Evolutionary conservation across 208 protist genomes (phyloP).

Genomic region (Leishmania lainsoni): DNA sequence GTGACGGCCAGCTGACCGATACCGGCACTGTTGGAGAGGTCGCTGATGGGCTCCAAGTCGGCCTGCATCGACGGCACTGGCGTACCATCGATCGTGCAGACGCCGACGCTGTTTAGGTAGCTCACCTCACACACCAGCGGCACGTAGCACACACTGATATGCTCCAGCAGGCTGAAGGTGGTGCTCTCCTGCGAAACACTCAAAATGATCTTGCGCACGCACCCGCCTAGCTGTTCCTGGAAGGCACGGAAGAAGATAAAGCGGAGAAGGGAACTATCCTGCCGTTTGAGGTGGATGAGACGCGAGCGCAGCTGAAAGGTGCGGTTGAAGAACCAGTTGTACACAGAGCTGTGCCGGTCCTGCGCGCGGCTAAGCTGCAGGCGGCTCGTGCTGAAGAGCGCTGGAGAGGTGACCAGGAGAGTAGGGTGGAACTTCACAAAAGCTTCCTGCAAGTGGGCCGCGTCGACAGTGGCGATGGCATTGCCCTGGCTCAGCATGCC

Average conservation of each 20-base stretch:
- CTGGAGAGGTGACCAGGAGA: constrained; percentile 65
- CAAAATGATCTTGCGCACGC: constrained; percentile 73
- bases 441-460: constrained; percentile 46
- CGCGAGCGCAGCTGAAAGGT: constrained; percentile 71
- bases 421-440: constrained; percentile 73
- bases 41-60: constrained; percentile 42
- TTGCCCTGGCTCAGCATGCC: constrained; percentile 76
- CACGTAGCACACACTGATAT: constrained; percentile 84
- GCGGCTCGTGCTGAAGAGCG: constrained; percentile 75
- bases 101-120: constrained; percentile 71
- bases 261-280: constrained; percentile 73
- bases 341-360: constrained; percentile 56
- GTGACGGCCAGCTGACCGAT: constrained; percentile 64
- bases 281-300: constrained; percentile 77
- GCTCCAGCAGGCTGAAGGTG: constrained; percentile 68
- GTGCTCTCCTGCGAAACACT: constrained; percentile 73
- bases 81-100: constrained; percentile 76
- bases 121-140: constrained; percentile 81
- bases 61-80: constrained; percentile 63
- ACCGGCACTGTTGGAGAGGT: constrained; percentile 48
- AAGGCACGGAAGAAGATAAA: constrained; percentile 81
- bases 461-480: constrained; percentile 56
- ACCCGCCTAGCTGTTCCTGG: constrained; percentile 69
- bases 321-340: constrained; percentile 73
- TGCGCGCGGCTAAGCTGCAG: constrained; percentile 65